These are phyloP conservation scores for Annulohypoxylon nitens DNA, from an alignment of 495 filamentous ascomycete genomes.

Conservation along the genomic window DNA sequence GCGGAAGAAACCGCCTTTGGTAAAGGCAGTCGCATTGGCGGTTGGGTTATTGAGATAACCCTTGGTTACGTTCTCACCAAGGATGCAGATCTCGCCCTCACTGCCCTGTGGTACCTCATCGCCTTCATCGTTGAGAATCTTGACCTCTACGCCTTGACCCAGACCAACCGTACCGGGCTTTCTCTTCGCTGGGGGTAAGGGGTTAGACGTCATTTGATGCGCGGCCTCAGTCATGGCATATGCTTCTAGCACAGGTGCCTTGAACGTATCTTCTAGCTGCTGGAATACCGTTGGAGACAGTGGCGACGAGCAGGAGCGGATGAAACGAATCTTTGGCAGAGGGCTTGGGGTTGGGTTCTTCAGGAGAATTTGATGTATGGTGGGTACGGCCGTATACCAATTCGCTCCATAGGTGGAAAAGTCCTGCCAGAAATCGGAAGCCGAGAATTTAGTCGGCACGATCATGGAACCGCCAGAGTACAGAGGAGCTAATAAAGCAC, in stretches of 20 bases:
- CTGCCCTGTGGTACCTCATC: slow-evolving; percentile 70
- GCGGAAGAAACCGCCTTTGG: slow-evolving; percentile 78
- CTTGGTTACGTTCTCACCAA: slow-evolving; percentile 81
- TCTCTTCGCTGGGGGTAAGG: slow-evolving; percentile 77
- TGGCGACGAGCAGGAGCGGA: slow-evolving; percentile 86
- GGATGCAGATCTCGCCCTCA: slow-evolving; percentile 84
- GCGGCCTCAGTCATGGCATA: slow-evolving; percentile 95
- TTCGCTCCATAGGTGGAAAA: slow-evolving; percentile 78
- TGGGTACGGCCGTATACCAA: slow-evolving; percentile 91
- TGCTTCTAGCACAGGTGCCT: slow-evolving; percentile 85
- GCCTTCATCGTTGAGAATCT: slow-evolving; percentile 76
- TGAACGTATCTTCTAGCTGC: slow-evolving; percentile 76
- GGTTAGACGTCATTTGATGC: slow-evolving; percentile 91
- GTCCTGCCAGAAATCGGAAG: slow-evolving; percentile 82
- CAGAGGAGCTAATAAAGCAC: slow-evolving; percentile 81
- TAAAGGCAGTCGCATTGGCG: slow-evolving; percentile 78
- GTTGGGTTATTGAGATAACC: slow-evolving; percentile 85
- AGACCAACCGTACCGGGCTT: slow-evolving; percentile 83
- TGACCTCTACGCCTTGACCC: slow-evolving; percentile 83
- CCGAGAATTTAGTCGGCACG: slow-evolving; percentile 82
- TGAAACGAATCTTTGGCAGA: slow-evolving; percentile 82
- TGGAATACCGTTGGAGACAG: slow-evolving; percentile 82
- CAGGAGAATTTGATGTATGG: slow-evolving; percentile 90
- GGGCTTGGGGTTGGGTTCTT: slow-evolving; percentile 73
- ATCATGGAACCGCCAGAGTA: slow-evolving; percentile 78